Conservation (phyloP, 371 early-diverging fungal species). For the Syncephalastrum racemosum region DNA sequence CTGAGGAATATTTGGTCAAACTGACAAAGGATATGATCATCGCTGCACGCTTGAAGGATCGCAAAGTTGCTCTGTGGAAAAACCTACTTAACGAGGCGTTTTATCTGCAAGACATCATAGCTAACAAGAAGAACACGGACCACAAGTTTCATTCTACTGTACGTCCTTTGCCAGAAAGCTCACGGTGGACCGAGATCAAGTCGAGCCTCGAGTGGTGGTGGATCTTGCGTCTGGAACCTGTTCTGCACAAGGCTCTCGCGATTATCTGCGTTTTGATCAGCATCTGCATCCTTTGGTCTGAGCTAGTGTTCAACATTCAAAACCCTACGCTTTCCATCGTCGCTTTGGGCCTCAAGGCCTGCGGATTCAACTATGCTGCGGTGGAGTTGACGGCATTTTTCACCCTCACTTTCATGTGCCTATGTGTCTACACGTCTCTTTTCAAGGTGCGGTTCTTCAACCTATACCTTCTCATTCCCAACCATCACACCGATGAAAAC, state of each 20-base stretch:
- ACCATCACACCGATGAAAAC: slow-evolving; percentile 89
- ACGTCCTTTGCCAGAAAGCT: slow-evolving; percentile 20
- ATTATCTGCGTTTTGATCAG: slow-evolving; percentile 65
- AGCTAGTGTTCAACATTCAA: slow-evolving; percentile 77
- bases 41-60: slow-evolving; percentile 58
- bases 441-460: slow-evolving; percentile 87
- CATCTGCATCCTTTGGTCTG: slow-evolving; percentile 85
- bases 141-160: slow-evolving; percentile 53
- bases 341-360: slow-evolving; percentile 42
- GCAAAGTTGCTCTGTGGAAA: slow-evolving; percentile 68
- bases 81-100: slow-evolving; percentile 66
- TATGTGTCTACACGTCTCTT: slow-evolving; percentile 88
- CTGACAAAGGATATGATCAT: slow-evolving; percentile 54
- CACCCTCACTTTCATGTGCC: slow-evolving; percentile 85
- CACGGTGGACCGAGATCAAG: slow-evolving; percentile 15
- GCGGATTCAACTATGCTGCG: slow-evolving; percentile 53
- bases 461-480: slow-evolving; percentile 80
- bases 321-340: slow-evolving; percentile 61
- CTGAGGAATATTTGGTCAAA: slow-evolving; percentile 60
- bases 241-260: slow-evolving; percentile 56
- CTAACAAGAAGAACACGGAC: slow-evolving; percentile 58
- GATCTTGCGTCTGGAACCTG: slow-evolving; percentile 73
- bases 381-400: slow-evolving; percentile 72
- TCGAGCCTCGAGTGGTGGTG: slow-evolving; percentile 77
- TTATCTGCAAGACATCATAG: slow-evolving; percentile 73